Base-by-base conservation (phyloP, 495 filamentous ascomycete species). In the Staphylotrichum longicolle region DNA sequence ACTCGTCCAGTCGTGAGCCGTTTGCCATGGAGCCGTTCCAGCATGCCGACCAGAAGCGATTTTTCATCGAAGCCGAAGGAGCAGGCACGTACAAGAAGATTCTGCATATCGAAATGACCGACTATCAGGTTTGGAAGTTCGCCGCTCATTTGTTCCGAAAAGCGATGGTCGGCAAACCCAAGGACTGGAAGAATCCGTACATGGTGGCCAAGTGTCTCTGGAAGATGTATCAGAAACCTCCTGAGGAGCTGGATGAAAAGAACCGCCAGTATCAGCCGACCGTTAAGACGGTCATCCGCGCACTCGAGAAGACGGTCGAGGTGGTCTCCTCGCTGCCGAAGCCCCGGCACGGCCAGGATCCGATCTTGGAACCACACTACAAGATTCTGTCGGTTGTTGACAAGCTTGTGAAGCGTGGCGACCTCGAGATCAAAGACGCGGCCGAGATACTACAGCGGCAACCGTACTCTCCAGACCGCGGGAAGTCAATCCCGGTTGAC, bases 121-220 rank as follows among this genome's bases (percentile, higher is more conserved):
- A 83, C 2, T 93, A 91, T 68, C 86, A 87, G 48, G 90, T 89
- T 11, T 95, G 92, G 91, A 92, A 88, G 67, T 89, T 93, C 67
- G 91, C 92, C 0, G 85, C 86, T 52, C 81, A 80, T 44, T 79
- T 99, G n/a, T 91, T 96, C 70, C 82, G 77, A 60, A 85, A 85
- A 63, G 90, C 93, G 11, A 81, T 93, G 60, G 76, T 74, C 14
- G 84, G 90, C 41, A 88, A 87, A 63, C 88, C 90, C 0, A 86
- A 91, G 54, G 83, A 86, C 58, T 99, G 94, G 94, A 86, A 89
- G 88, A 90, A 88, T 63, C 86, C 89, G 51, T 98, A 93, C 70
- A 93, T 93, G 84, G 84, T 92, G 9, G 90, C 88, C 44, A 99
- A 99, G 78, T 96, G 92, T 69, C 80, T 93, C 34, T 97, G 93